Percentiles rank a stretch among this genome's conserved stretches.
Conservation (phyloP, 306 rosid species). For the Prosopis cineraria region DNA sequence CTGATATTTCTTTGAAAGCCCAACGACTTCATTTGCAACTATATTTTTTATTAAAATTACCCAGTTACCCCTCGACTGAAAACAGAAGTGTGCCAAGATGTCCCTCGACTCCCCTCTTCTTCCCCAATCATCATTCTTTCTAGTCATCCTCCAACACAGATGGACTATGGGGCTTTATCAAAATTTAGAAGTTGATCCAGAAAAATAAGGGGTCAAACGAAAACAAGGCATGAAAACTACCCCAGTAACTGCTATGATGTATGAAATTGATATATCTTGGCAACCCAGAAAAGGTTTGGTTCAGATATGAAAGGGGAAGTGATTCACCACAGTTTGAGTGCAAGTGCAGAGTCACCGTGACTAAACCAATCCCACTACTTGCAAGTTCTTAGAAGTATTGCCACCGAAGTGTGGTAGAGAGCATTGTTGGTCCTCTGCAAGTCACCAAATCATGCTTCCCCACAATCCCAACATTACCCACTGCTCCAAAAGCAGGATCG, state of each 20-base stretch:
- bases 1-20: no score
- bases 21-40: no score
- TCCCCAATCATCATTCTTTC: no score
- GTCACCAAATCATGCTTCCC: constrained; percentile 79
- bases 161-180: no score
- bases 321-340: constrained; percentile 2
- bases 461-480: constrained; percentile 88
- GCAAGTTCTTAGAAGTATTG: constrained; percentile 64
- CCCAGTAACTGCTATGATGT: constrained; percentile 82
- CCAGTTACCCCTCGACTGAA: no score
- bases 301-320: constrained; percentile 64
- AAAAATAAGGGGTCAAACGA: neutral
- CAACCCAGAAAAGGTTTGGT: constrained; percentile 70
- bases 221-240: constrained; percentile 35
- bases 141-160: no score
- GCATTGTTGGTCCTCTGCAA: constrained; percentile 93
- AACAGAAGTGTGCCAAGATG: no score
- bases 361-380: constrained; percentile 93
- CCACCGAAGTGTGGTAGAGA: constrained; percentile 88
- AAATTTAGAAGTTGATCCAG: neutral
- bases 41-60: no score
- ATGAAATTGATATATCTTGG: constrained; percentile 82
- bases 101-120: no score
- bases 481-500: constrained; percentile 58
- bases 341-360: constrained; percentile 89